Evolutionary conservation across 208 protist species (phyloP).

Genomic region (Leishmania amazonensis): DNA sequence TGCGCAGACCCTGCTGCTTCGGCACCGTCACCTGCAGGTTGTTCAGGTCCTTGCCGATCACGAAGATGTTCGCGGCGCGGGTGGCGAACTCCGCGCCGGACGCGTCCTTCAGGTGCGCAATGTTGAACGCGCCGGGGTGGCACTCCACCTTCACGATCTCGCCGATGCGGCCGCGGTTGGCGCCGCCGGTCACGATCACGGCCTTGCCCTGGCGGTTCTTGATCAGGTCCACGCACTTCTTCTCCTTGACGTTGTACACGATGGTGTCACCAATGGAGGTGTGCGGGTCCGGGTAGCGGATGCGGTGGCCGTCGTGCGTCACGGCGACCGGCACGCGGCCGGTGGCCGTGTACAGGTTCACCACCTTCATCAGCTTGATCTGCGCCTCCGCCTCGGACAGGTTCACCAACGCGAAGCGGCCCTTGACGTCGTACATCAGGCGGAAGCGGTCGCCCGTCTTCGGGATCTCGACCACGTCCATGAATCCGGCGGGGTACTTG

Average conservation of each 20-base stretch:
- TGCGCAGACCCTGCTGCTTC: slow-evolving; percentile 95
- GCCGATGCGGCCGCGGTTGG: slow-evolving; percentile 99
- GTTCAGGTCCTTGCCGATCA: slow-evolving; percentile 96
- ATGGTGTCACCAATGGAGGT: slow-evolving; percentile 97
- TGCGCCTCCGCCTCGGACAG: slow-evolving; percentile 95
- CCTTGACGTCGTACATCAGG: slow-evolving; percentile 99
- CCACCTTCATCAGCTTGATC: slow-evolving; percentile 98
- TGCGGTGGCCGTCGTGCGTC: slow-evolving; percentile 99
- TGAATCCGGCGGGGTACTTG: slow-evolving; percentile 99
- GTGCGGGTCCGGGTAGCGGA: slow-evolving; percentile 98
- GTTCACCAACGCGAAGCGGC: slow-evolving; percentile 97
- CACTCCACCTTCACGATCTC: slow-evolving; percentile 93
- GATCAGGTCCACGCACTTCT: slow-evolving; percentile 93
- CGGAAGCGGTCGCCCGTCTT: slow-evolving; percentile 99
- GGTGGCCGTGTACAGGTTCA: slow-evolving; percentile 86
- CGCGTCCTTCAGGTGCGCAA: slow-evolving; percentile 97
- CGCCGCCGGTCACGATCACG: slow-evolving; percentile 97
- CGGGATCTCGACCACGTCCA: slow-evolving; percentile 98
- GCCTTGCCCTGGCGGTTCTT: slow-evolving; percentile 94
- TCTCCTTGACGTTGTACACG: slow-evolving; percentile 96
- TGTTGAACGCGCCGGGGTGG: slow-evolving; percentile 97
- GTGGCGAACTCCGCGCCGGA: slow-evolving; percentile 97
- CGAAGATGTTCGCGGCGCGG: slow-evolving; percentile 98
- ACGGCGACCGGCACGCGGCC: slow-evolving; percentile 96
- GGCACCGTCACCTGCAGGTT: slow-evolving; percentile 95